These are phyloP conservation scores for Neospora caninum DNA, from an alignment of 169 alveolate species.

Conservation along the genomic window DNA sequence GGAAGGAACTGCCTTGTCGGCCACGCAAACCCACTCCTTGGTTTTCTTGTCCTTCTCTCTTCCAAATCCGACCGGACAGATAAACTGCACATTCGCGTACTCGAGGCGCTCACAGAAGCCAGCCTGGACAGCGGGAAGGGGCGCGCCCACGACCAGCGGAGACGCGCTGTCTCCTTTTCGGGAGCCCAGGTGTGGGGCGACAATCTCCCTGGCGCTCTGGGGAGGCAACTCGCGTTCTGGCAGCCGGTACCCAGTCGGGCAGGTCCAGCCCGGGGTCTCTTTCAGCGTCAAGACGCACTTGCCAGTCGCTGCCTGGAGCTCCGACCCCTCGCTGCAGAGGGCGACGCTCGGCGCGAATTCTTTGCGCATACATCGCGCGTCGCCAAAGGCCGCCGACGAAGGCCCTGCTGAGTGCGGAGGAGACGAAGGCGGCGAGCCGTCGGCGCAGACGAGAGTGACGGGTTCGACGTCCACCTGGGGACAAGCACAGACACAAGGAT, in stretches of 20 bases:
- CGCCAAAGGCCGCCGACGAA: not conserved
- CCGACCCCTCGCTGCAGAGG: not conserved
- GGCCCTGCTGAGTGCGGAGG: too few relatives aligned
- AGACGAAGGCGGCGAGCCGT: not conserved
- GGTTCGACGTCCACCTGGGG: not conserved
- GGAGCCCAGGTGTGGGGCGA: constrained; percentile 9
- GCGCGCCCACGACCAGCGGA: constrained; percentile 17
- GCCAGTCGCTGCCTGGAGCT: not conserved
- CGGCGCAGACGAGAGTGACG: not conserved
- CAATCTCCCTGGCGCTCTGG: constrained; percentile 30
- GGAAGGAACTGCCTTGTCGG: constrained; percentile 3
- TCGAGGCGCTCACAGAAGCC: constrained; percentile 32
- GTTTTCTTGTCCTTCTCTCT: constrained; percentile 7
- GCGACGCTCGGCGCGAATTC: not conserved
- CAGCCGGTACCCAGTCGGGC: not conserved
- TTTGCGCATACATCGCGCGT: not conserved
- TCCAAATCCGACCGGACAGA: constrained; percentile 22
- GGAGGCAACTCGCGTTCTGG: constrained; percentile 17
- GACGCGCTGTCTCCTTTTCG: constrained; percentile 11
- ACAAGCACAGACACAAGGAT: not conserved
- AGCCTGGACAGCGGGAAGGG: not conserved
- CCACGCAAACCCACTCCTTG: constrained; percentile 35
- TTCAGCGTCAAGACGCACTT: not conserved
- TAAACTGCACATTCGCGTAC: not conserved
- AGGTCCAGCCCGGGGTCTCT: constrained; percentile 3